Conservation (phyloP, 2,329 filamentous ascomycete genomes). For the Sordariomycetes sp. region DNA sequence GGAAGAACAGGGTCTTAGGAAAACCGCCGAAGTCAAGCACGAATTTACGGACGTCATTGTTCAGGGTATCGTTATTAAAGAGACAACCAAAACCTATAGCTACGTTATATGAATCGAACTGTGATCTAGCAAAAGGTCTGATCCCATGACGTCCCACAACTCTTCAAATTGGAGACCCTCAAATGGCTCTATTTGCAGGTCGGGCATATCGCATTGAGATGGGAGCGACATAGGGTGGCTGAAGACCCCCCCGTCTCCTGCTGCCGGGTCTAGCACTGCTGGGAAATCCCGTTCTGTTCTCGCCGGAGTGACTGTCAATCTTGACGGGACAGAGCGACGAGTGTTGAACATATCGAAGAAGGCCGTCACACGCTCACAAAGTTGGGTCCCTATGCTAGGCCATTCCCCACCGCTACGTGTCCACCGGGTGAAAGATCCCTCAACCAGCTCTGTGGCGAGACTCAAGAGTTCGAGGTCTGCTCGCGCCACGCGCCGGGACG, state of each 20-base stretch:
- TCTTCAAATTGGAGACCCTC: not conserved
- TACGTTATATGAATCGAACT: not conserved
- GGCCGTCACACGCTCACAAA: not conserved
- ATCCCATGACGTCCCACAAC: not conserved
- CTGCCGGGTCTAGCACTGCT: not conserved
- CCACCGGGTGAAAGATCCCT: not conserved
- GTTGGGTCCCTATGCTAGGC: not conserved
- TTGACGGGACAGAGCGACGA: not conserved
- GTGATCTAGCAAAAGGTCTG: not conserved
- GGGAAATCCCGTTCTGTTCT: not conserved
- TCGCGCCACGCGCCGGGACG: not conserved
- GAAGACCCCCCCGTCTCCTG: not conserved
- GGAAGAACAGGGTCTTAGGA: no score
- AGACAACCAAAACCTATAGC: no score
- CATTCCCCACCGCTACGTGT: not conserved
- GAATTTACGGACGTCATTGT: no score
- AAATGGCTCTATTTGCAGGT: not conserved
- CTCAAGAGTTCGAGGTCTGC: not conserved
- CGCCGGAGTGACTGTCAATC: not conserved
- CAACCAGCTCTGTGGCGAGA: not conserved
- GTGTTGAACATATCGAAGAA: not conserved
- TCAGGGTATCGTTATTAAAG: no score
- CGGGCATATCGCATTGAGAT: not conserved
- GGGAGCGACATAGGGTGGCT: not conserved
- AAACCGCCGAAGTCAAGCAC: no score